Percentiles rank a stretch among this genome's conserved stretches.
Conservation (phyloP, 495 filamentous ascomycete genomes). For the Neurospora sublineolata region DNA sequence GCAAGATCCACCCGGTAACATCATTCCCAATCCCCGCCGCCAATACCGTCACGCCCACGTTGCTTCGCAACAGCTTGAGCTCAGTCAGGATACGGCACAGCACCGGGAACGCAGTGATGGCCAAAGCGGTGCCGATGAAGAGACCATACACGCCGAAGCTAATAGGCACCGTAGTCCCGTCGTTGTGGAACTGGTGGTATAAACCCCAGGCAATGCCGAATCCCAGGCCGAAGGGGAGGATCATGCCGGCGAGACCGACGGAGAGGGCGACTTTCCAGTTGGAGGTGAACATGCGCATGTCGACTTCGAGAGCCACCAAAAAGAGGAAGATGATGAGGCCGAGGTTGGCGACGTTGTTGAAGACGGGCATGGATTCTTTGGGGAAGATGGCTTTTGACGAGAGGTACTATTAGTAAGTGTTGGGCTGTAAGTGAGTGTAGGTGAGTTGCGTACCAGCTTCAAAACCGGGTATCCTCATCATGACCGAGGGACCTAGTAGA, state of each 20-base stretch:
- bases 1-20: slow-evolving; percentile 80
- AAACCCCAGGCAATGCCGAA: slow-evolving; percentile 77
- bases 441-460: slow-evolving; percentile 44
- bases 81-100: slow-evolving; percentile 91
- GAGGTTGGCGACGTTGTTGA: slow-evolving; percentile 78
- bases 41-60: slow-evolving; percentile 81
- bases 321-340: slow-evolving; percentile 89
- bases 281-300: slow-evolving; percentile 68
- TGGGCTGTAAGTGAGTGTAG: slow-evolving; percentile 23
- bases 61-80: slow-evolving; percentile 72
- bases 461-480: slow-evolving; percentile 78
- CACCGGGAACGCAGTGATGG: slow-evolving; percentile 94
- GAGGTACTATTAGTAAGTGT: too few species aligned
- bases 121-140: slow-evolving; percentile 89
- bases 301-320: slow-evolving; percentile 83
- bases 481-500: slow-evolving; percentile 74
- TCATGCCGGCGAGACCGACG: slow-evolving; percentile 79
- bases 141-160: slow-evolving; percentile 75
- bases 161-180: slow-evolving; percentile 49
- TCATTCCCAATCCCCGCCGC: slow-evolving; percentile 95
- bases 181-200: slow-evolving; percentile 64
- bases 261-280: slow-evolving; percentile 80
- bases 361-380: slow-evolving; percentile 53
- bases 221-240: slow-evolving; percentile 59
- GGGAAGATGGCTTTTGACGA: slow-evolving; percentile 62